These are phyloP conservation scores for Plectosphaerella sp. DNA, from an alignment of 2,329 filamentous ascomycete species.

Conservation along the genomic window DNA sequence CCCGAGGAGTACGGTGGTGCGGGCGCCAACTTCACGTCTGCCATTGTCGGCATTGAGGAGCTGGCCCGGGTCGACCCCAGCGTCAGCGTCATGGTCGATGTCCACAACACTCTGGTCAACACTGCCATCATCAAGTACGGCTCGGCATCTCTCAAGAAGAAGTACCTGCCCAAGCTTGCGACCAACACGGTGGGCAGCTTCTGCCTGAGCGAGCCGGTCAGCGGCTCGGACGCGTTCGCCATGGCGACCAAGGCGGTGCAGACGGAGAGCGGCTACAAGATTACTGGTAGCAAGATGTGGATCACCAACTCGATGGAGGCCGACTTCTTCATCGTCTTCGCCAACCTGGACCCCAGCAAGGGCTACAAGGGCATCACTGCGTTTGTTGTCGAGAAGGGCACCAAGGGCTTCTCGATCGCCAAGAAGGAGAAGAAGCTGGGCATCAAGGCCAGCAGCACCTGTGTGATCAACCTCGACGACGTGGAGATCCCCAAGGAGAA, in stretches of 20 bases:
- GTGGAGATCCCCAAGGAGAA: conserved; percentile 86
- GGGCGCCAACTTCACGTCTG: conserved; percentile 97
- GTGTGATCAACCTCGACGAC: conserved; percentile 96
- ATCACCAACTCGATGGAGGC: conserved; percentile 97
- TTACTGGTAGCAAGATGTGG: conserved; percentile 98
- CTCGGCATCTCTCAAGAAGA: conserved; percentile 70
- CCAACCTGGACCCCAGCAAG: conserved; percentile 86
- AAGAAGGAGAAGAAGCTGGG: conserved; percentile 99
- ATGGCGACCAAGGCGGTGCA: conserved; percentile 85
- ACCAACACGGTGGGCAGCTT: conserved; percentile 89
- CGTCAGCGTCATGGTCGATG: conserved; percentile 91
- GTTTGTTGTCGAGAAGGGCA: conserved; percentile 89
- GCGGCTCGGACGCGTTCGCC: conserved; percentile 93
- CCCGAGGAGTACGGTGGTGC: conserved; percentile 95
- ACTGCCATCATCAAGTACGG: conserved; percentile 86
- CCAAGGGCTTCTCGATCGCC: conserved; percentile 85
- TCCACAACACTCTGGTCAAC: conserved; percentile 97
- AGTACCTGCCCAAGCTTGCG: conserved; percentile 84
- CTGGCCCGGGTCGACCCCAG: conserved; percentile 89
- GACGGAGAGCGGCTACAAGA: conserved; percentile 77
- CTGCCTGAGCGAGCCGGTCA: conserved; percentile 87
- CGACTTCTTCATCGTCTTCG: conserved; percentile 94
- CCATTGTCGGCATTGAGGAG: conserved; percentile 96
- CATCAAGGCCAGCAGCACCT: conserved; percentile 92
- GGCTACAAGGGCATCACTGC: conserved; percentile 97